Conservation (phyloP, 106 monocot species). For the Alisma plantagoaquatica region DNA sequence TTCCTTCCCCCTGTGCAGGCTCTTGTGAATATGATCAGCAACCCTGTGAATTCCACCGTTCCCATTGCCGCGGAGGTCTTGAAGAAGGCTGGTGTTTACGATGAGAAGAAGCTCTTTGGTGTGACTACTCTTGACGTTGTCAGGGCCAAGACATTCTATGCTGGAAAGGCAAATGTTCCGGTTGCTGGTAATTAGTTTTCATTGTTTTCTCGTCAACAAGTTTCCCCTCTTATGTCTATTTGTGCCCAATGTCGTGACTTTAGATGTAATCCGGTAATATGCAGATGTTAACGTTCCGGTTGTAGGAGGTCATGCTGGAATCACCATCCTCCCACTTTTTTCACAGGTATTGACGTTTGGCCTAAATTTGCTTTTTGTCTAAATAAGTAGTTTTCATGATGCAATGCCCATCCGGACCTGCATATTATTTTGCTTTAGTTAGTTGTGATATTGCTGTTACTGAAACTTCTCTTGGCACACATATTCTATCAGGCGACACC, state of each 20-base stretch:
- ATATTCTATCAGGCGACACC: conserved; percentile 99
- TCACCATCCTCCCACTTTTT: conserved; percentile 91
- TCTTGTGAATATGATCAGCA: conserved; percentile 90
- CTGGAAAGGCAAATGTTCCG: conserved; percentile 62
- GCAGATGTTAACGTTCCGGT: conserved; percentile 90
- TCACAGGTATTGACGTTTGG: conserved; percentile 94
- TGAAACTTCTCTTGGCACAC: too few species aligned
- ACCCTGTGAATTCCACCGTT: conserved; percentile 94
- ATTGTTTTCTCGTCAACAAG: too few species aligned
- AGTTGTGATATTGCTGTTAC: too few species aligned
- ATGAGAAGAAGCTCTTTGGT: conserved; percentile 87
- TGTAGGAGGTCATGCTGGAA: conserved; percentile 91
- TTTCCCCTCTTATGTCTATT: too few species aligned
- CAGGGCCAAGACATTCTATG: conserved; percentile 90
- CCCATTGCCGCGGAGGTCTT: conserved; percentile 92
- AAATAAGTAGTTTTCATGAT: too few species aligned
- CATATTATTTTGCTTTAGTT: too few species aligned
- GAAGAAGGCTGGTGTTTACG: conserved; percentile 84
- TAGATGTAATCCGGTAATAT: too few species aligned
- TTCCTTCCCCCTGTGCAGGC: too few species aligned
- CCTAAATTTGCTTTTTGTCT: too few species aligned
- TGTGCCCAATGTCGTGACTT: too few species aligned
- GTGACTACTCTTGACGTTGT: conserved; percentile 92
- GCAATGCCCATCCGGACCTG: too few species aligned
- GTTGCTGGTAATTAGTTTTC: conserved; percentile 38